Conservation (phyloP, 1,139 yeast genomes). For the Debaryomyces robertsiae region DNA sequence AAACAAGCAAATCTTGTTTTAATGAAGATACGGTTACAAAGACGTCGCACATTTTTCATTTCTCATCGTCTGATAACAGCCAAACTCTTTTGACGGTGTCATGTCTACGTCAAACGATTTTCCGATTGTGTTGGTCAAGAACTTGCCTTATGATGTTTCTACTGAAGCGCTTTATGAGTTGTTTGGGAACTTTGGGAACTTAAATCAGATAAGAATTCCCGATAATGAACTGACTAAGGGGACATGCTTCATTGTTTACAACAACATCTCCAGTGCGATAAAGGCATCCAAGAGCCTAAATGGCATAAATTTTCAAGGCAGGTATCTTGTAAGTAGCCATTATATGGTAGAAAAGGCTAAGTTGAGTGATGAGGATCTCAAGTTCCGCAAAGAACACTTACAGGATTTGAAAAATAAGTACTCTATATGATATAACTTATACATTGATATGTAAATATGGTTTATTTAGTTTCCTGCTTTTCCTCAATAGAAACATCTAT, state of each 20-base stretch:
- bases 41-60: conserved; percentile 2
- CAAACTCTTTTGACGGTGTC: not conserved
- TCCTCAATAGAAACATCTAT: conserved; percentile 37
- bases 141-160: conserved; percentile 57
- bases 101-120: conserved; percentile 22
- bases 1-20: too few relatives aligned
- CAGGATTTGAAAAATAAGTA: conserved; percentile 21
- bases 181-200: conserved; percentile 59
- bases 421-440: conserved; percentile 13
- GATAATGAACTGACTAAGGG: conserved; percentile 40
- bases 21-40: too few relatives aligned
- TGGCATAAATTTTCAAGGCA: conserved; percentile 61
- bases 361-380: conserved; percentile 25
- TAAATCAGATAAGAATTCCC: conserved; percentile 58
- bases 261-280: conserved; percentile 49
- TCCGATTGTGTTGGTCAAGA: conserved; percentile 59
- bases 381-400: conserved; percentile 21
- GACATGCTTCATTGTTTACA: conserved; percentile 60
- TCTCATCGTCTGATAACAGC: not conserved
- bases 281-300: conserved; percentile 56
- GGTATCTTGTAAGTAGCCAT: conserved; percentile 57
- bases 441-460: conserved; percentile 1
- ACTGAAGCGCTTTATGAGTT: conserved; percentile 52
- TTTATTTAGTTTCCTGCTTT: conserved; percentile 12
- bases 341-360: conserved; percentile 44